Evolutionary conservation across 129 eudicot species (phyloP).

Genomic region (Chrysanthemum seticuspe): DNA sequence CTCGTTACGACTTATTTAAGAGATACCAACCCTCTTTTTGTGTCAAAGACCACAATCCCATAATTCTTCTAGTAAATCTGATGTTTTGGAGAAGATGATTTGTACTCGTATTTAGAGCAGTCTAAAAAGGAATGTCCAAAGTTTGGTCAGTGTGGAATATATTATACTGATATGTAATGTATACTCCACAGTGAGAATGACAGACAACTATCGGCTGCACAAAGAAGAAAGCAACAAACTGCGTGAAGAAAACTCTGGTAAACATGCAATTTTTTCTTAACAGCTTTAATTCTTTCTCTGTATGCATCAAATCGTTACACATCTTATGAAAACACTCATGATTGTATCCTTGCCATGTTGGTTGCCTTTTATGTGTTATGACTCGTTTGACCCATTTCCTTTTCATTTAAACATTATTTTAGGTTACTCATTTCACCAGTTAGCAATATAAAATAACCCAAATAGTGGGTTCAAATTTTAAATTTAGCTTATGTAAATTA

Average conservation of each 20-base stretch:
- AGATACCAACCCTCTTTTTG: background rate
- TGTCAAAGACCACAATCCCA: background rate
- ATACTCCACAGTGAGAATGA: slow-evolving; percentile 44
- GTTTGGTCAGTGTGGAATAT: background rate
- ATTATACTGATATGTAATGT: slow-evolving; percentile 17
- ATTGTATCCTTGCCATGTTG: slow-evolving; percentile 5
- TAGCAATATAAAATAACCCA: background rate
- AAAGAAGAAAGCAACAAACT: slow-evolving; percentile 46
- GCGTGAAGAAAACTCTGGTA: slow-evolving; percentile 40
- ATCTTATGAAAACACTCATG: background rate
- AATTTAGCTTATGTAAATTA: background rate
- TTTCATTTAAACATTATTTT: too few species aligned
- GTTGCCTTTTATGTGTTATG: background rate
- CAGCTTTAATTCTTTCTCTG: background rate
- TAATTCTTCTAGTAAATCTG: background rate
- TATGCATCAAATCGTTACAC: slow-evolving; percentile 7
- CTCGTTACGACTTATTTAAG: background rate
- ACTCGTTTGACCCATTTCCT: slow-evolving; percentile 7
- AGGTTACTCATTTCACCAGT: background rate
- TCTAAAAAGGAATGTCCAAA: background rate
- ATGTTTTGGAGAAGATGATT: slow-evolving; percentile 1
- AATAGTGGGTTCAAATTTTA: slow-evolving; percentile 11
- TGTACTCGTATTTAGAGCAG: background rate
- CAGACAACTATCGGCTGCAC: slow-evolving; percentile 42
- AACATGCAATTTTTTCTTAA: slow-evolving; percentile 5